Conservation (phyloP, 176 grass and related monocot species). For the Rhynchospora pubera region DNA sequence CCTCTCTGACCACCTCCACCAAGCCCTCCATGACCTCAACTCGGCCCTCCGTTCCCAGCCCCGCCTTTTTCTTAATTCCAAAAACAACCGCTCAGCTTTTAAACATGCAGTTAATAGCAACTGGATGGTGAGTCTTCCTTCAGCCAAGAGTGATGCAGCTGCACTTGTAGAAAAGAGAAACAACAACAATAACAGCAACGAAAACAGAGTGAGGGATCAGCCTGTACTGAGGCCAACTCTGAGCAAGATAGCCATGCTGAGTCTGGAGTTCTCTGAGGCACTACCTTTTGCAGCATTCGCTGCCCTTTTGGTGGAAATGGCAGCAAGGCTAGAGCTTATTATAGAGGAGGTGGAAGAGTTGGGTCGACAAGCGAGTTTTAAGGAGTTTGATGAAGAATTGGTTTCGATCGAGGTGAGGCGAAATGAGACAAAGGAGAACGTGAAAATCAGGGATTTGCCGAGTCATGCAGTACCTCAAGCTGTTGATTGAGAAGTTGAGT, state of each 20-base stretch:
- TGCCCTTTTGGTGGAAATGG: conserved; percentile 87
- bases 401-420: conserved; percentile 37
- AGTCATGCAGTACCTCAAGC: background rate
- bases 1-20: conserved; percentile 57
- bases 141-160: conserved; percentile 53
- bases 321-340: conserved; percentile 68
- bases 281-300: conserved; percentile 90
- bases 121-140: conserved; percentile 28
- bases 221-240: conserved; percentile 39
- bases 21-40: conserved; percentile 63
- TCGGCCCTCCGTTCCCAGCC: conserved; percentile 57
- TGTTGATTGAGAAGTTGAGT: conserved; percentile 4
- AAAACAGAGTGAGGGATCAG: conserved; percentile 4
- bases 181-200: background rate
- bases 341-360: conserved; percentile 84
- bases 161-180: conserved; percentile 36
- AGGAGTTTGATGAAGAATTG: conserved; percentile 45
- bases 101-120: conserved; percentile 10
- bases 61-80: conserved; percentile 56
- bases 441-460: conserved; percentile 17
- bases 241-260: conserved; percentile 71
- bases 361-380: conserved; percentile 63
- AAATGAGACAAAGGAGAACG: conserved; percentile 32
- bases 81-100: conserved; percentile 30
- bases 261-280: conserved; percentile 83